Conservation (phyloP, 2,329 filamentous ascomycete genomes). For the Cladosporium phlei region DNA sequence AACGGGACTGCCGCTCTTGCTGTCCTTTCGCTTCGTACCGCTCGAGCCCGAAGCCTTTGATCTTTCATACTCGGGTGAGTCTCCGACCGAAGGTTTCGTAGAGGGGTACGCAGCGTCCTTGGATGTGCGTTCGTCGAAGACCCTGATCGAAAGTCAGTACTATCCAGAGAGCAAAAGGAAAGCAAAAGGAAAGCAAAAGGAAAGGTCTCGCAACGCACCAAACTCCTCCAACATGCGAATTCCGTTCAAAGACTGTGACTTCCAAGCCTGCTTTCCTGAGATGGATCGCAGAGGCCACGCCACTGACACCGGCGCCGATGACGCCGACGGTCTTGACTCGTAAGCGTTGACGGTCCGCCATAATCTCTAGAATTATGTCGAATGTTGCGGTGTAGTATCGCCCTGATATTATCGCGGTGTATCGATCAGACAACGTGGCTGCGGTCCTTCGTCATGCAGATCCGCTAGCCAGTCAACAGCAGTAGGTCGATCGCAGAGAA, state of each 20-base stretch:
- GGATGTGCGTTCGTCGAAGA: slow-evolving; percentile 47
- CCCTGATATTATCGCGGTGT: neutral
- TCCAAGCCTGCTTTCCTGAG: slow-evolving; percentile 43
- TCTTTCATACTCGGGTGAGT: slow-evolving; percentile 25
- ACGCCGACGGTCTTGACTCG: slow-evolving; percentile 36
- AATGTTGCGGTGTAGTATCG: neutral
- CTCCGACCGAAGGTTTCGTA: slow-evolving; percentile 32
- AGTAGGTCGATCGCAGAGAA: no score
- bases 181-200: no score
- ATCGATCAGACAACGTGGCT: neutral
- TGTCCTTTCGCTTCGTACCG: slow-evolving; percentile 3
- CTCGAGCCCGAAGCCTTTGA: no score
- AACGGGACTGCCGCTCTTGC: slow-evolving; percentile 1
- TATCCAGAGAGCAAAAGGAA: no score
- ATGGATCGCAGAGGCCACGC: slow-evolving; percentile 45
- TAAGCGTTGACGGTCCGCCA: neutral
- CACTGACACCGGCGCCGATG: slow-evolving; percentile 51
- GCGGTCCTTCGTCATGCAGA: no score
- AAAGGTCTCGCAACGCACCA: no score
- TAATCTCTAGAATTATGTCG: neutral
- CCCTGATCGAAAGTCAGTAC: no score
- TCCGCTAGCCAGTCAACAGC: no score
- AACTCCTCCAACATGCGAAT: slow-evolving; percentile 49
- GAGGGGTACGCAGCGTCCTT: slow-evolving; percentile 47
- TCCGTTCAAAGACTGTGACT: slow-evolving; percentile 53